phyloP scores from a whole-genome alignment of 2,329 filamentous ascomycete genomes.

The Gnomoniopsis smithogilvyi region DNA sequence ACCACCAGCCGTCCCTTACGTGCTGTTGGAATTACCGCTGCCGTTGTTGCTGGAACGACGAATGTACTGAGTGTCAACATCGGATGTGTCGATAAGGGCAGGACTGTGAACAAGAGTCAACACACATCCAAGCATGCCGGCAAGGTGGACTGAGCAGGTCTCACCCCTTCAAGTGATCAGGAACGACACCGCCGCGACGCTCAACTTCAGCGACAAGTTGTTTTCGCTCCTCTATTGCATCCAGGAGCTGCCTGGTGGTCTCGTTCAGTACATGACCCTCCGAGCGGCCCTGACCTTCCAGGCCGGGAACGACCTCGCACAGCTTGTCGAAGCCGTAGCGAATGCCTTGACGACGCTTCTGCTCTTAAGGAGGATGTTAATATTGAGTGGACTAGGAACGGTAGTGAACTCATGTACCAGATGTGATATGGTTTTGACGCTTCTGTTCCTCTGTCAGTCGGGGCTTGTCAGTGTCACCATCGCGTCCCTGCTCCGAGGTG shows the following conservation, averaged over 20 bases:
- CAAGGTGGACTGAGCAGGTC: neutral
- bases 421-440: conserved; percentile 34
- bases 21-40: too few species aligned
- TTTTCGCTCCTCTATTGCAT: conserved; percentile 57
- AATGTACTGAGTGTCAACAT: too few species aligned
- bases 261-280: conserved; percentile 79
- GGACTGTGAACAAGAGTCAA: neutral
- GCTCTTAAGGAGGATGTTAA: conserved; percentile 24
- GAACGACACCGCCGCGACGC: conserved; percentile 54
- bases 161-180: conserved; percentile 27
- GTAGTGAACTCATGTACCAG: conserved; percentile 23
- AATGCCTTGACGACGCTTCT: conserved; percentile 55
- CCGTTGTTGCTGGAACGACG: too few species aligned
- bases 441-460: conserved; percentile 38
- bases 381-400: neutral
- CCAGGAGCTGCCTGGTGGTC: conserved; percentile 63
- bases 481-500: neutral
- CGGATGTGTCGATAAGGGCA: neutral
- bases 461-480: conserved; percentile 26
- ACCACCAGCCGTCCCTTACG: too few species aligned
- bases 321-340: conserved; percentile 80
- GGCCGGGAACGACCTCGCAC: conserved; percentile 74
- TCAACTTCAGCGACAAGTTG: conserved; percentile 58
- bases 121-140: too few species aligned
- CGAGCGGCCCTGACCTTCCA: conserved; percentile 79